phyloP scores from a whole-genome alignment of 139 green algal genomes.

The Chlorella sp. region DNA sequence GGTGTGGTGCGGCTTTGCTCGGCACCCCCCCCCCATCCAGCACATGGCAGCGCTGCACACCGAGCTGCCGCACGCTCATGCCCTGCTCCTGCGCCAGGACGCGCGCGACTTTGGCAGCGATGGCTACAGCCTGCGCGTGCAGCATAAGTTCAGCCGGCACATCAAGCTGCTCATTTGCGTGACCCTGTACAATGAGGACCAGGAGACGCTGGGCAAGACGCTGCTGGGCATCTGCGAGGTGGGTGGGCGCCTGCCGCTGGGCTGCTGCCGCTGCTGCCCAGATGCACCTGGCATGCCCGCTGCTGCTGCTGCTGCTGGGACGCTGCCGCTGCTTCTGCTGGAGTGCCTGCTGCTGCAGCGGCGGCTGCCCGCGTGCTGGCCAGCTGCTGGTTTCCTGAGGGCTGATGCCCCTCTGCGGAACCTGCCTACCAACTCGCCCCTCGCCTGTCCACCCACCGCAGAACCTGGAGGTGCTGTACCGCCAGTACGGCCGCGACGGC shows the following conservation, averaged over 20 bases:
- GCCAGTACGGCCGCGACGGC: conserved; percentile 44
- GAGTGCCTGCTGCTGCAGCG: no score
- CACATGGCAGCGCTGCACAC: no score
- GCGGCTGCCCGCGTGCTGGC: no score
- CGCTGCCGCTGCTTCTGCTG: no score
- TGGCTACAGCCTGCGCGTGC: conserved; percentile 49
- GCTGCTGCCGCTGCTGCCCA: no score
- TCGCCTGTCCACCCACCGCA: background rate
- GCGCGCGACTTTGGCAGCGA: conserved; percentile 52
- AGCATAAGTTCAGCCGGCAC: conserved; percentile 42
- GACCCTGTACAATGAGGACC: conserved; percentile 57
- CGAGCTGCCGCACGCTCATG: no score
- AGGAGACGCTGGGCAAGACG: conserved; percentile 53
- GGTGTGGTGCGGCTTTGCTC: no score
- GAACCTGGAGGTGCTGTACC: conserved; percentile 52
- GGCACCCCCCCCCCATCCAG: no score
- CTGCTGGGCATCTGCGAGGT: conserved; percentile 53
- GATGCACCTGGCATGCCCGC: no score
- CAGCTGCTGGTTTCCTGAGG: background rate
- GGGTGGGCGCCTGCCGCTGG: no score
- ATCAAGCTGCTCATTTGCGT: conserved; percentile 55
- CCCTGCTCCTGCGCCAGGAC: background rate
- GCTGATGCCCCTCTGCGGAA: background rate
- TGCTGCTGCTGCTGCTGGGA: no score
- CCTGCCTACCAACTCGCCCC: no score